Evolutionary conservation across 768 basidiomycete species (phyloP).

Genomic region (Lactifluus piperatus): DNA sequence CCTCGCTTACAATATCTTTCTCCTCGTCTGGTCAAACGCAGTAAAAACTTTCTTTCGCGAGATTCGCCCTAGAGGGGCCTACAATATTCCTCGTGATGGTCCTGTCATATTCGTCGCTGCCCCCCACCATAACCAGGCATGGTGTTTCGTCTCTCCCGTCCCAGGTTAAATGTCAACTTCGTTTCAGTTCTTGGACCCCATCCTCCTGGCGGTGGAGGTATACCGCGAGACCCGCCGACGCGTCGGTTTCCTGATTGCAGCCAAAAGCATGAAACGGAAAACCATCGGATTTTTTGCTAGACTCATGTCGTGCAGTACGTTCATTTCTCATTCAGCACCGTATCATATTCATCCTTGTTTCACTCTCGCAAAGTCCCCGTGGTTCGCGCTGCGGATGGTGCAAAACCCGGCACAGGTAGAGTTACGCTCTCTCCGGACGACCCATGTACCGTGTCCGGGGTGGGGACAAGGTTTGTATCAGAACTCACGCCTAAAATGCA

Average conservation of each 20-base stretch:
- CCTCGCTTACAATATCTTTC: conserved; percentile 54
- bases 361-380: conserved; percentile 64
- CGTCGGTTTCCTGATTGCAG: conserved; percentile 82
- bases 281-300: conserved; percentile 69
- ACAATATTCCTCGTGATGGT: conserved; percentile 83
- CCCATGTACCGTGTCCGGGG: conserved; percentile 75
- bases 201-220: conserved; percentile 76
- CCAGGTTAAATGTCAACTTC: background rate
- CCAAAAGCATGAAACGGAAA: conserved; percentile 74
- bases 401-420: conserved; percentile 64
- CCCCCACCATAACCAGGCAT: conserved; percentile 85
- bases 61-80: conserved; percentile 85
- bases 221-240: conserved; percentile 71
- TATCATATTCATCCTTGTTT: background rate
- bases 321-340: background rate
- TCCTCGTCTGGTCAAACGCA: conserved; percentile 75
- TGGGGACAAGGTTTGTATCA: conserved; percentile 65
- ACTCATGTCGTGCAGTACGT: conserved; percentile 82
- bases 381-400: conserved; percentile 80
- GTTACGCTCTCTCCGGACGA: conserved; percentile 67
- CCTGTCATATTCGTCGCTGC: conserved; percentile 92
- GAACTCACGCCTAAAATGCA: conserved; percentile 76
- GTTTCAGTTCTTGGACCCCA: conserved; percentile 79
- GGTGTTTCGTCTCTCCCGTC: conserved; percentile 19
- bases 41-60: conserved; percentile 95